phyloP scores from a whole-genome alignment of 2,329 filamentous ascomycete species.

The Botryotinia calthae region DNA sequence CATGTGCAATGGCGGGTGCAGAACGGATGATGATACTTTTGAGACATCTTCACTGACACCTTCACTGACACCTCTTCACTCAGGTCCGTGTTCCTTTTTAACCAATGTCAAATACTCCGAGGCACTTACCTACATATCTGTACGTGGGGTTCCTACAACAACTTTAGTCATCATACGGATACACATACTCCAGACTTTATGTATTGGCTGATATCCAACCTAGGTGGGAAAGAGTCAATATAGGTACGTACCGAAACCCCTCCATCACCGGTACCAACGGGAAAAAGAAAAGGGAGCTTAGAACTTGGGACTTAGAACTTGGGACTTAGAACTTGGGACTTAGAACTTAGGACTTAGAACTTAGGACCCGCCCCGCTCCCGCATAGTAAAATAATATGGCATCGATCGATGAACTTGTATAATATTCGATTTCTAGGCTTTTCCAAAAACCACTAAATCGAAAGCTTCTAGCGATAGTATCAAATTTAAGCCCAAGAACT shows the following conservation, averaged over 20 bases:
- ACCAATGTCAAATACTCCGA: background rate
- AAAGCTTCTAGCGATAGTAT: background rate
- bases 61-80: background rate
- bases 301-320: background rate
- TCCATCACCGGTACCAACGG: background rate
- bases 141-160: background rate
- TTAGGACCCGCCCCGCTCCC: background rate
- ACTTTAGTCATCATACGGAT: background rate
- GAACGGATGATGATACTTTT: background rate
- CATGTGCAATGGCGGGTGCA: background rate
- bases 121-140: background rate
- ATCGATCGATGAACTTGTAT: slow-evolving; percentile 1
- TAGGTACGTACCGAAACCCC: background rate
- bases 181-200: background rate
- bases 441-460: background rate
- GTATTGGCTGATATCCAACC: background rate
- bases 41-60: background rate
- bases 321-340: background rate
- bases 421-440: slow-evolving; percentile 2
- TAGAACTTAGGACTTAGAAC: background rate
- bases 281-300: background rate
- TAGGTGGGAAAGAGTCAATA: background rate
- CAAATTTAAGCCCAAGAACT: background rate
- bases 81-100: background rate
- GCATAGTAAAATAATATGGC: background rate